Conservation (phyloP, 1,139 yeast genomes). For the Scheffersomyces segobiensis region DNA sequence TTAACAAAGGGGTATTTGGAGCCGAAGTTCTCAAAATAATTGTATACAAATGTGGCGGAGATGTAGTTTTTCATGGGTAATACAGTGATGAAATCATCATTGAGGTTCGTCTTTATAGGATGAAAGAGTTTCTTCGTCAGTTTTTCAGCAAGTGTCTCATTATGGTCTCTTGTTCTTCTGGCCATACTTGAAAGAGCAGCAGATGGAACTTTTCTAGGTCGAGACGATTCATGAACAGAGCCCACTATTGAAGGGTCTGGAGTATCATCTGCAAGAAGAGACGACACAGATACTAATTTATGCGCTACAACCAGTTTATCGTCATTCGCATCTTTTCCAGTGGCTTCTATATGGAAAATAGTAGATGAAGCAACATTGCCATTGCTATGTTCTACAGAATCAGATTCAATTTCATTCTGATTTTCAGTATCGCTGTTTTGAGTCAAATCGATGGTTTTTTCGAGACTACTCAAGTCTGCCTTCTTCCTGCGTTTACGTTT, state of each 20-base stretch:
- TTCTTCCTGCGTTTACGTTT: conserved; percentile 21
- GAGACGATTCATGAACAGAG: conserved; percentile 1
- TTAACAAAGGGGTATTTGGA: conserved; percentile 38
- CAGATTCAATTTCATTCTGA: conserved; percentile 1
- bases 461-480: neutral
- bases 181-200: conserved; percentile 9
- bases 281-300: conserved; percentile 13
- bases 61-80: conserved; percentile 27
- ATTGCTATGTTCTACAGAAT: conserved; percentile 2
- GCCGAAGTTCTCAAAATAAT: conserved; percentile 40
- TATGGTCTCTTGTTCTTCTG: conserved; percentile 6
- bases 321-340: neutral
- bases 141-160: conserved; percentile 8
- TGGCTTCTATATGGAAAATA: conserved; percentile 3
- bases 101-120: conserved; percentile 15
- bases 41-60: conserved; percentile 31
- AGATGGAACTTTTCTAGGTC: conserved; percentile 5
- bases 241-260: conserved; percentile 2
- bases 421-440: conserved; percentile 1
- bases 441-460: conserved; percentile 1
- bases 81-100: conserved; percentile 37
- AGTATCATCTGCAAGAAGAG: conserved; percentile 8
- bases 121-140: conserved; percentile 7
- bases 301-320: conserved; percentile 8
- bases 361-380: conserved; percentile 4